phyloP scores from a whole-genome alignment of 208 protist species.

The Acanthamoeba sp. region DNA sequence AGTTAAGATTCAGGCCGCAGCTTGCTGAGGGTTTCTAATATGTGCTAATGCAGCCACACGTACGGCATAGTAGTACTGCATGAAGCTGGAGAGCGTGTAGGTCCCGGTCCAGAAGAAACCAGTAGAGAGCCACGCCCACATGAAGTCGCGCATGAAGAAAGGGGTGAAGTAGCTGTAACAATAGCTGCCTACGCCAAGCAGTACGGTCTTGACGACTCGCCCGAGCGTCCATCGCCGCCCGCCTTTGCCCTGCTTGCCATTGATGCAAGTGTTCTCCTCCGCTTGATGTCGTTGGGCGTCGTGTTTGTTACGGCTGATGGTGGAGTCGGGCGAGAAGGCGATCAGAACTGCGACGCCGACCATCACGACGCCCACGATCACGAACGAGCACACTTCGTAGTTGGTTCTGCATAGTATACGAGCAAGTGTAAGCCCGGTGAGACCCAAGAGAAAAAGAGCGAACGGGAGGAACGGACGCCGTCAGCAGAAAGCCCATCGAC shows the following conservation, averaged over 20 bases:
- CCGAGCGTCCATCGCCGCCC: background rate
- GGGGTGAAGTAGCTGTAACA: conserved; percentile 20
- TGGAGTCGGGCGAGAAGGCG: conserved; percentile 26
- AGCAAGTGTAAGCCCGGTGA: background rate
- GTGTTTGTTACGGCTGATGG: background rate
- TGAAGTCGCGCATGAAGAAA: background rate
- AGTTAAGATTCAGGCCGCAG: background rate
- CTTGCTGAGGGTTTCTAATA: too few species aligned
- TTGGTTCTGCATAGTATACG: background rate
- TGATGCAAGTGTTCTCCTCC: background rate
- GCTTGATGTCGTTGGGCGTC: background rate
- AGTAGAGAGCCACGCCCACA: conserved; percentile 1
- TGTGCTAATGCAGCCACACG: too few species aligned
- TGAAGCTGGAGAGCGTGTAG: conserved; percentile 24
- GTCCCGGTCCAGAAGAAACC: background rate
- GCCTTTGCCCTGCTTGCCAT: background rate
- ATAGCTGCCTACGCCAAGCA: background rate
- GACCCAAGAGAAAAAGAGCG: too few species aligned
- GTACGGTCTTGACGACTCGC: background rate
- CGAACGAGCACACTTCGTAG: conserved; percentile 15
- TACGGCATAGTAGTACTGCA: conserved; percentile 35
- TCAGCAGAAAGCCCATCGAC: conserved; percentile 24
- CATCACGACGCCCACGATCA: background rate
- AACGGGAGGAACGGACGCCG: background rate
- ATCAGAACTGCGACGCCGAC: background rate